phyloP scores from a whole-genome alignment of 441 rosid genomes.

The Jatropha multifida region DNA sequence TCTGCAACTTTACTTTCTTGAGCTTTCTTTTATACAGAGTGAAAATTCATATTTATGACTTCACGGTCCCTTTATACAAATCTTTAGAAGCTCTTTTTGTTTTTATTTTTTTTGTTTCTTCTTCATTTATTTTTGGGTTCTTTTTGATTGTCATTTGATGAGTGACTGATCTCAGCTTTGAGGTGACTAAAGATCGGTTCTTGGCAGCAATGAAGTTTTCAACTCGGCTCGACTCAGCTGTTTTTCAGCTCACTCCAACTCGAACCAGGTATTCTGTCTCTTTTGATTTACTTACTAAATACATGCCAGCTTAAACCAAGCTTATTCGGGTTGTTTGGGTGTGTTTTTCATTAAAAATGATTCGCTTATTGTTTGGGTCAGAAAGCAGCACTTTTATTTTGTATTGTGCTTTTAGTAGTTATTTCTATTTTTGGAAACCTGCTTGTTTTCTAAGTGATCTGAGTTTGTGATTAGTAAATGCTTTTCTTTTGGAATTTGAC shows the following conservation, averaged over 20 bases:
- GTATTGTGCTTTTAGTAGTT: neutral
- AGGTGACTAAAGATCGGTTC: slow-evolving; percentile 27
- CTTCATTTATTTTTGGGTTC: neutral
- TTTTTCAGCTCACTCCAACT: slow-evolving; percentile 99
- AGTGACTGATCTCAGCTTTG: slow-evolving; percentile 30
- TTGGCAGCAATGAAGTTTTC: slow-evolving; percentile 67
- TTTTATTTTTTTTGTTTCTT: neutral
- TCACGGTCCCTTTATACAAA: neutral
- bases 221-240: slow-evolving; percentile 75
- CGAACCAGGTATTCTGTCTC: slow-evolving; percentile 65
- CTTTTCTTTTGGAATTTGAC: slow-evolving; percentile 3
- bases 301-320: neutral
- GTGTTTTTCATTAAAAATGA: neutral
- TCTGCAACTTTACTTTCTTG: slow-evolving; percentile 24
- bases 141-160: slow-evolving; percentile 19
- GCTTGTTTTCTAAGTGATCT: slow-evolving; percentile 19
- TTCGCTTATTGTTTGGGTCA: slow-evolving; percentile 1
- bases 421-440: neutral
- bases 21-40: slow-evolving; percentile 4
- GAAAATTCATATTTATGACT: neutral
- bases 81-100: neutral
- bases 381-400: slow-evolving; percentile 3
- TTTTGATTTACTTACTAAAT: neutral
- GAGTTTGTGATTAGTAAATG: neutral
- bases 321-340: neutral